phyloP scores from a whole-genome alignment of 1,139 yeast species.

The Yamadazyma sp. region DNA sequence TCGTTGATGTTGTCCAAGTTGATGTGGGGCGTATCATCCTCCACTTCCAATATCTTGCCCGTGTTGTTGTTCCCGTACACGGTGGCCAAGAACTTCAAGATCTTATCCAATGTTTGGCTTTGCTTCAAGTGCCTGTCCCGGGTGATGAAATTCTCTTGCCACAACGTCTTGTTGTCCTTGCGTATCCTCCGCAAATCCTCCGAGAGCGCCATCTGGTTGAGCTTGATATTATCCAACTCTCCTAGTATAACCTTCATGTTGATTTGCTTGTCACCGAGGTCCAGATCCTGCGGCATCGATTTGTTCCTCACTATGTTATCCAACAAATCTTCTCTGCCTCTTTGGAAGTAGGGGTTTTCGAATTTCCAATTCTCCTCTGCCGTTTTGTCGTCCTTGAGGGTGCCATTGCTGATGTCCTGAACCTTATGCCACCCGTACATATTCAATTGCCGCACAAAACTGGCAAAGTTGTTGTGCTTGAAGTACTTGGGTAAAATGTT shows the following conservation, averaged over 20 bases:
- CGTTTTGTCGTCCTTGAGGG: conserved; percentile 57
- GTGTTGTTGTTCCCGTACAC: conserved; percentile 70
- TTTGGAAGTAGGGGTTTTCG: conserved; percentile 75
- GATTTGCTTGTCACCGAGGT: conserved; percentile 28
- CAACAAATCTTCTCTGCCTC: conserved; percentile 69
- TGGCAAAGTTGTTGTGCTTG: conserved; percentile 90
- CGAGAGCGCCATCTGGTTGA: conserved; percentile 75
- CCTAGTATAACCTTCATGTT: conserved; percentile 59
- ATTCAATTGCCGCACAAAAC: conserved; percentile 90
- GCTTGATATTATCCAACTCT: conserved; percentile 75
- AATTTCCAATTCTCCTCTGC: conserved; percentile 64
- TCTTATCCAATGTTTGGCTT: conserved; percentile 84
- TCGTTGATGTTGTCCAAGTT: conserved; percentile 8
- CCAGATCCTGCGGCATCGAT: conserved; percentile 41
- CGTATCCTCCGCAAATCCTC: conserved; percentile 82
- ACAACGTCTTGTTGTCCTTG: conserved; percentile 82
- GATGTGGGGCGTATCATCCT: conserved; percentile 14
- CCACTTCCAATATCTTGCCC: conserved; percentile 47
- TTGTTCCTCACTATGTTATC: conserved; percentile 64
- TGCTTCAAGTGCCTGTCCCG: conserved; percentile 85
- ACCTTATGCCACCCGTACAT: conserved; percentile 99
- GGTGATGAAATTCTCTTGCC: conserved; percentile 85
- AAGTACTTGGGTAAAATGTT: conserved; percentile 83
- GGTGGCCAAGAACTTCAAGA: conserved; percentile 81
- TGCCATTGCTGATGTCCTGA: conserved; percentile 71